Percentiles rank a stretch among this genome's conserved stretches.
These are phyloP conservation scores for Pestalotiopsis sp. DNA, from an alignment of 2,329 filamentous ascomycete genomes.

Conservation along the genomic window DNA sequence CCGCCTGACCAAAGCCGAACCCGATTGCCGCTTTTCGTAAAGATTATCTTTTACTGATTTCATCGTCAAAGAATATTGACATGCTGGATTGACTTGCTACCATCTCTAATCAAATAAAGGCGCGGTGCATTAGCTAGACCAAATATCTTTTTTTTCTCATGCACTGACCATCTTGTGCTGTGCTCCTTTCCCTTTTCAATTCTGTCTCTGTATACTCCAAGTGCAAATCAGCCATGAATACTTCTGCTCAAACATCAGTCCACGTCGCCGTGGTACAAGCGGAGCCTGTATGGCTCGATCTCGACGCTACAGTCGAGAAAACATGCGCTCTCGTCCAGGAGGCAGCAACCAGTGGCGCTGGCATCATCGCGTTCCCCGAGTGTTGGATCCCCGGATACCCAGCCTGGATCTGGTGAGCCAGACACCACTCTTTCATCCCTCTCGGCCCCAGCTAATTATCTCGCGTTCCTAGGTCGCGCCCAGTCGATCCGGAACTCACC, in stretches of 20 bases:
- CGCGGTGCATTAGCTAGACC: too few relatives aligned
- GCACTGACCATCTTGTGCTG: too few relatives aligned
- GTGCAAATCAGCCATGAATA: not conserved
- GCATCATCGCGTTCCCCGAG: conserved; percentile 50
- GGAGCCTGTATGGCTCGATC: conserved; percentile 57
- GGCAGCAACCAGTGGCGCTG: conserved; percentile 47
- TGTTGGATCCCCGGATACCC: conserved; percentile 50
- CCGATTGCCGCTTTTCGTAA: not conserved
- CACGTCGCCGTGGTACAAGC: conserved; percentile 53
- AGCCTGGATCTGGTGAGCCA: conserved; percentile 41
- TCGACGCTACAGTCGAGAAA: conserved; percentile 48
- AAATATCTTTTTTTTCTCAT: too few relatives aligned
- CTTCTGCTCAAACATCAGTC: conserved; percentile 18
- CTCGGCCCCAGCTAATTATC: too few relatives aligned
- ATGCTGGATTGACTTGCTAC: too few relatives aligned
- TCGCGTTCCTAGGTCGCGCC: conserved; percentile 18
- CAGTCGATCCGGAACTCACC: conserved; percentile 31
- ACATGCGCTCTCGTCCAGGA: conserved; percentile 51
- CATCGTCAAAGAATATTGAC: too few relatives aligned
- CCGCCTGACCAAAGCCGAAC: not conserved
- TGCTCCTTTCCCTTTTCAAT: too few relatives aligned
- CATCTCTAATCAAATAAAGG: too few relatives aligned
- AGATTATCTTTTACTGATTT: not conserved
- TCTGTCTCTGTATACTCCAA: not conserved
- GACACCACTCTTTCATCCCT: too few relatives aligned